Evolutionary conservation across 1,284 basidiomycete genomes (phyloP).

Genomic region (Leccinum griseonigrum): DNA sequence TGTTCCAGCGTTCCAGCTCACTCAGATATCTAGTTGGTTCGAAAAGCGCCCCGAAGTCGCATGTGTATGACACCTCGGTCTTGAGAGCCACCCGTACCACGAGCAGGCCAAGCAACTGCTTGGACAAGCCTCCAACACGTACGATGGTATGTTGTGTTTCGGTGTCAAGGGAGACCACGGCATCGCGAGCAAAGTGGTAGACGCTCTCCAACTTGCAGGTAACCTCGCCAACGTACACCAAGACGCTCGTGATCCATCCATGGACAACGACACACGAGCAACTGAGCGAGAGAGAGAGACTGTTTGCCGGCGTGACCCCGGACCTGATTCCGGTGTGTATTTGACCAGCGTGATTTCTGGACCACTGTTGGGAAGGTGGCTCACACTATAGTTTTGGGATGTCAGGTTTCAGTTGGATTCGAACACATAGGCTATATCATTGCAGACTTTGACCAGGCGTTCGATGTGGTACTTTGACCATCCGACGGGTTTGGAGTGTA

Average conservation of each 20-base stretch:
- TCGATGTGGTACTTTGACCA: constrained; percentile 5
- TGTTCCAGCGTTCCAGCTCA: neutral
- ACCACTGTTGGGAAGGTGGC: neutral
- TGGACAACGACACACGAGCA: constrained; percentile 85
- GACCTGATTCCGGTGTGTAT: constrained; percentile 72
- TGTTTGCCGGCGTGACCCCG: constrained; percentile 73
- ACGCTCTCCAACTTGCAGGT: constrained; percentile 72
- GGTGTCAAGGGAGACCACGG: constrained; percentile 65
- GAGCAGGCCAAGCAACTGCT: constrained; percentile 58
- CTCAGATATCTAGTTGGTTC: constrained; percentile 46
- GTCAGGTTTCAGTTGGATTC: constrained; percentile 55
- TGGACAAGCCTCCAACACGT: constrained; percentile 55
- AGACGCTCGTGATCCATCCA: constrained; percentile 86
- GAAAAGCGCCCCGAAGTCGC: constrained; percentile 67
- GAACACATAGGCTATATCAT: constrained; percentile 86
- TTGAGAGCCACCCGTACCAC: constrained; percentile 64
- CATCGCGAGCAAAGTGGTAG: constrained; percentile 68
- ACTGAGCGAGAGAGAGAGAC: constrained; percentile 67
- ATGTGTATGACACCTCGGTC: constrained; percentile 85
- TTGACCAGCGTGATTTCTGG: constrained; percentile 28
- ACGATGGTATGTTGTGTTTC: constrained; percentile 81
- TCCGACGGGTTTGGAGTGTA: neutral
- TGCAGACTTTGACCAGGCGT: constrained; percentile 68
- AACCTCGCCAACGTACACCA: constrained; percentile 82
- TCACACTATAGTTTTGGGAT: neutral